Conservation (phyloP, 2,329 filamentous ascomycete species). For the Exophiala lecanii-corni region DNA sequence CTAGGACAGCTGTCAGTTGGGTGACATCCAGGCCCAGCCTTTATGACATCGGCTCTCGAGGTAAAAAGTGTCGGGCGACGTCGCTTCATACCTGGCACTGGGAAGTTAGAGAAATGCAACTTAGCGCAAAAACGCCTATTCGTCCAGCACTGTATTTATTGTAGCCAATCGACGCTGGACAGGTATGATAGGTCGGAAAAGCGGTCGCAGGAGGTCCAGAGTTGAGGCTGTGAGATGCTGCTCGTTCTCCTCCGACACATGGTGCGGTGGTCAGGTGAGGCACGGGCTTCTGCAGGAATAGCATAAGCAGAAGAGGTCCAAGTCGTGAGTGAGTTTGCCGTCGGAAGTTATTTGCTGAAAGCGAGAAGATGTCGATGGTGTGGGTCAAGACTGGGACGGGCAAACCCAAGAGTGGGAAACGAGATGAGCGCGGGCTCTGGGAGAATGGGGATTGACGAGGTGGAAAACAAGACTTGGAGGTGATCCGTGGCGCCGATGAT, state of each 20-base stretch:
- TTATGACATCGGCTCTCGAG: conserved; percentile 17
- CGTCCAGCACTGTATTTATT: conserved; percentile 26
- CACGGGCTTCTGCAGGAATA: background rate
- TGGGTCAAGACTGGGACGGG: background rate
- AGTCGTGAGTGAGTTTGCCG: too few relatives aligned
- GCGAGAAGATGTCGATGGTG: background rate
- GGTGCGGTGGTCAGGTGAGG: conserved; percentile 21
- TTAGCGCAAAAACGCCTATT: conserved; percentile 22
- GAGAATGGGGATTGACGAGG: background rate
- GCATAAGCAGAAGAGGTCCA: background rate
- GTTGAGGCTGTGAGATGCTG: conserved; percentile 24
- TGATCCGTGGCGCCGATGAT: background rate
- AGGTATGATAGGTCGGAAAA: conserved; percentile 21
- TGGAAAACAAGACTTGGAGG: background rate
- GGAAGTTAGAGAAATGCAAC: conserved; percentile 8
- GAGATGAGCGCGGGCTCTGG: background rate
- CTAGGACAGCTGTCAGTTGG: conserved; percentile 19
- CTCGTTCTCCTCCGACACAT: conserved; percentile 23
- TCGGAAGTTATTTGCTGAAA: too few relatives aligned
- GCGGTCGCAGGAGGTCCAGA: conserved; percentile 23
- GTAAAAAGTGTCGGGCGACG: conserved; percentile 5
- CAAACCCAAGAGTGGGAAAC: background rate
- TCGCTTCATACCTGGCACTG: conserved; percentile 10
- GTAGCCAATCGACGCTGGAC: conserved; percentile 23
- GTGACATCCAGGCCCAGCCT: conserved; percentile 5